Evolutionary conservation across 768 basidiomycete genomes (phyloP), one percentile per base, ranked within the genome.

Genomic region (Exidia glandulosa): DNA sequence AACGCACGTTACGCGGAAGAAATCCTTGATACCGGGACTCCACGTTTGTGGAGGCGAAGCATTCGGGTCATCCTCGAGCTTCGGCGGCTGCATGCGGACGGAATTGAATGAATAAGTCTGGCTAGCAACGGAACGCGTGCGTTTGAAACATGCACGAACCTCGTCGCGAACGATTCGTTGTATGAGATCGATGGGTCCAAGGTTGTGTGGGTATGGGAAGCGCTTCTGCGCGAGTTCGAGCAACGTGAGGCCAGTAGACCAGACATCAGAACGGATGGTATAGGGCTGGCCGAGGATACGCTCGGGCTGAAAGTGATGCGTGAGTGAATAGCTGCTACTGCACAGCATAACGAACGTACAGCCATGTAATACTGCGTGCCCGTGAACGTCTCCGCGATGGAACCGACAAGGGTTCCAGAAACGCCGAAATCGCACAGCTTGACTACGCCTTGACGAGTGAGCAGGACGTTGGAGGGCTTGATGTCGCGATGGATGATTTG

Each of bases 281-380:
- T 96, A 99, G 64, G 88, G 84, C 59, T 87, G 81, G 4, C 95
- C 95, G 66, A 85, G 86, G 62, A 98, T 94, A 63, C 95, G 87
- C 73, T 97, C 95, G 56, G 95, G 95, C 90, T 93, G 41, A 9
- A 59, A 37, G 34, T 12, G 9, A 54, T 41, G 58, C 25, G 29
- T 32, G 37, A 59, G 45, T n/a, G 29, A 6, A 32, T 7, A 16
- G 30, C n/a, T 29, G 30, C 30, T 27, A 29, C 25, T 27, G 27
- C 47, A 31, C 9, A 13, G 50, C 25, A 27, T 27, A 27, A 25
- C 50, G 50, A 25, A 83, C 94, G 72, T 67, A 97, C 95, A 64
- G 96, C 94, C 95, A 98, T 98, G 74, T 98, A 99, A 65, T 90
- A 88, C 69, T 93, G 93, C 48, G 95, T 98, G 6, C 96, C 96